phyloP scores from a whole-genome alignment of 495 filamentous ascomycete genomes.

The Aspergillus nanangensis region DNA sequence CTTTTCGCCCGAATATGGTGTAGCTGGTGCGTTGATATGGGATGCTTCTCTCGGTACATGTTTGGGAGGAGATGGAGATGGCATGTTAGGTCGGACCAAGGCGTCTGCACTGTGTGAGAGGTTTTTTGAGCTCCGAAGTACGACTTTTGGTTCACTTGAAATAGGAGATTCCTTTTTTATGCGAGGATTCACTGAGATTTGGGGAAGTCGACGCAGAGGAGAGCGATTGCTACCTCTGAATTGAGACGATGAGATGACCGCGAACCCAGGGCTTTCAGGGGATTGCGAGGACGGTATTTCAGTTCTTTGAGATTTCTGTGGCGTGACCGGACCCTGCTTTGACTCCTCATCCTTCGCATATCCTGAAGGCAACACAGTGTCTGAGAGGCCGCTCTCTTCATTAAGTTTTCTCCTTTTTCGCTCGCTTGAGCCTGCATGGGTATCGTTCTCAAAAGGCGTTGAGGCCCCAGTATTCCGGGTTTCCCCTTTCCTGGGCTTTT shows the following conservation, averaged over 20 bases:
- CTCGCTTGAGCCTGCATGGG: slow-evolving; percentile 6
- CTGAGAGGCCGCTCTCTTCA: slow-evolving; percentile 5
- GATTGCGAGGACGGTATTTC: slow-evolving; percentile 46
- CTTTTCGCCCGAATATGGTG: neutral
- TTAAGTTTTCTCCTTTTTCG: slow-evolving; percentile 17
- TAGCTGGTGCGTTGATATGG: neutral
- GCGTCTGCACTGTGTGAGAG: neutral
- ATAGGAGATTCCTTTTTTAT: slow-evolving; percentile 24
- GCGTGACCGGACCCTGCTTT: slow-evolving; percentile 21
- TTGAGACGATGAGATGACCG: slow-evolving; percentile 37
- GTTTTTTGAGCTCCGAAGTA: slow-evolving; percentile 3
- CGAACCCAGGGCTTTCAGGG: slow-evolving; percentile 38
- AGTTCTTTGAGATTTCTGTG: slow-evolving; percentile 25
- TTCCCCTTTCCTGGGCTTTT: neutral
- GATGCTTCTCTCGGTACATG: no score
- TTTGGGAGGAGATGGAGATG: neutral
- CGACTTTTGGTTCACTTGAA: neutral
- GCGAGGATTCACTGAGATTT: neutral
- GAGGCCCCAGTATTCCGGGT: neutral
- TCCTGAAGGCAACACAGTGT: neutral
- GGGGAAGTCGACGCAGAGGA: slow-evolving; percentile 17
- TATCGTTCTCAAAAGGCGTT: neutral
- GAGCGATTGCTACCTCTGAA: slow-evolving; percentile 30
- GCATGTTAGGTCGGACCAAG: neutral
- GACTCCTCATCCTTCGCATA: neutral